Conservation (phyloP, 2,329 filamentous ascomycete genomes). For the Teratosphaeriaceae sp. region DNA sequence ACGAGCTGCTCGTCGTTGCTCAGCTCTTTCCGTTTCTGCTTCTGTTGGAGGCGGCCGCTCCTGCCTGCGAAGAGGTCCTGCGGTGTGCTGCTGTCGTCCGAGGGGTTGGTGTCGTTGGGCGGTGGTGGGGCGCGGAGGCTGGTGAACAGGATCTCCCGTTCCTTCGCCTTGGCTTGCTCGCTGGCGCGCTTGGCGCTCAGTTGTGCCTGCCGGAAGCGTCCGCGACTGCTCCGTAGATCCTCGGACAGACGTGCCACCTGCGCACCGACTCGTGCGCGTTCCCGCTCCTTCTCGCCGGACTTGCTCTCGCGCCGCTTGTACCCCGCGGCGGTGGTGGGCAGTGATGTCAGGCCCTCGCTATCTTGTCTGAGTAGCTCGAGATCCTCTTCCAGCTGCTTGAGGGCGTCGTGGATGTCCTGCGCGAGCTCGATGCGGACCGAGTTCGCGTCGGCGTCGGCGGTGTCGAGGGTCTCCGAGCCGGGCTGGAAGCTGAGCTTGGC, state of each 20-base stretch:
- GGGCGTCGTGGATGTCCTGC: slow-evolving; percentile 68
- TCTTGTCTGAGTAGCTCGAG: slow-evolving; percentile 76
- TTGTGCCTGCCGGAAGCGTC: slow-evolving; percentile 74
- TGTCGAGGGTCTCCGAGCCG: slow-evolving; percentile 54
- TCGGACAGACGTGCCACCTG: slow-evolving; percentile 59
- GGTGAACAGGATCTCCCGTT: slow-evolving; percentile 69
- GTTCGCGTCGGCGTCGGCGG: slow-evolving; percentile 33
- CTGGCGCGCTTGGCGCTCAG: slow-evolving; percentile 70
- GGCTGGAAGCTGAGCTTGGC: slow-evolving; percentile 54
- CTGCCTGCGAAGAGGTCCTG: slow-evolving; percentile 34
- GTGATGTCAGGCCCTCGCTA: slow-evolving; percentile 56
- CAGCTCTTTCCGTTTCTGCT: slow-evolving; percentile 46
- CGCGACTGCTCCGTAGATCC: slow-evolving; percentile 62
- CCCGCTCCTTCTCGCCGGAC: slow-evolving; percentile 46
- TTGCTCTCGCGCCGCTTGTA: slow-evolving; percentile 38
- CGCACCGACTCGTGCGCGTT: slow-evolving; percentile 54
- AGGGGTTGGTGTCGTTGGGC: slow-evolving; percentile 27
- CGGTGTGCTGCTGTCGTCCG: slow-evolving; percentile 20
- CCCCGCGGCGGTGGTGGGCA: slow-evolving; percentile 31
- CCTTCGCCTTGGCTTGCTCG: slow-evolving; percentile 64
- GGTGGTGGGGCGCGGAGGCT: slow-evolving; percentile 46
- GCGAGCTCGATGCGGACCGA: slow-evolving; percentile 64
- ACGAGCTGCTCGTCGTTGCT: slow-evolving; percentile 67
- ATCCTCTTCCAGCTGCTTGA: slow-evolving; percentile 76
- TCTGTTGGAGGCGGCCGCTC: slow-evolving; percentile 24